Base-by-base conservation (phyloP, 495 filamentous ascomycete species). In the Penicillium psychrofluorescens region DNA sequence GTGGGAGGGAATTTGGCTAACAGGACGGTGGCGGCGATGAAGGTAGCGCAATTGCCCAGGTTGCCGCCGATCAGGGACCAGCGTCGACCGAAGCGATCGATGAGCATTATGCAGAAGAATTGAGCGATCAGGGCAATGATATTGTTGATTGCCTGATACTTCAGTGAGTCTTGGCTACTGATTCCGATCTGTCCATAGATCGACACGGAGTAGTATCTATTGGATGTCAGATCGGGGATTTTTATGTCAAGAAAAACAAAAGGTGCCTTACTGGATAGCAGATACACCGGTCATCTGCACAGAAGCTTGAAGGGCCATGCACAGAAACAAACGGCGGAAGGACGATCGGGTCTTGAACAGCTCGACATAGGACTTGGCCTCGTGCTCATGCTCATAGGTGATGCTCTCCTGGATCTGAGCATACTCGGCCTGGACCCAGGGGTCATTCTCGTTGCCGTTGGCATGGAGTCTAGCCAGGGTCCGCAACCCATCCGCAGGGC, bases 211-310 rank as follows among this genome's bases (percentile, higher is more conserved):
- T 83, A 86, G 55, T 88, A 85, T 51, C 65, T 68, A 39, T 9
- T 11, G n/a, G 27, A 34, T 7, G 32, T 34, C n/a, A 34, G 32
- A 34, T 8, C 10, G 10, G 9, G 5, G 0, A 34, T 34, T 12
- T 6, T 8, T 34, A 7, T 12, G 32, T 22, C 22, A 22, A 22
- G 22, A 22, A 22, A 22, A 22, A 22, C 3, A 22, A 22, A 22
- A 22, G 9, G 32, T 34, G 4, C 32, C 32, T 65, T 54, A 69
- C 67, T 87, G 82, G 53, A 86, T 85, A 0, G 83, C 83, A 4
- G 75, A 79, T 4, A 85, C 82, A 46, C 83, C 83, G 0, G 83
- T 86, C 82, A 86, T 82, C 52, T 88, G 84, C 11, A 79, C 72
- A 1, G 78, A 79, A 6, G 80, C 82, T 57, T 86, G 84, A 12